phyloP scores from a whole-genome alignment of 768 basidiomycete genomes.

The Xanthoconium purpureum region DNA sequence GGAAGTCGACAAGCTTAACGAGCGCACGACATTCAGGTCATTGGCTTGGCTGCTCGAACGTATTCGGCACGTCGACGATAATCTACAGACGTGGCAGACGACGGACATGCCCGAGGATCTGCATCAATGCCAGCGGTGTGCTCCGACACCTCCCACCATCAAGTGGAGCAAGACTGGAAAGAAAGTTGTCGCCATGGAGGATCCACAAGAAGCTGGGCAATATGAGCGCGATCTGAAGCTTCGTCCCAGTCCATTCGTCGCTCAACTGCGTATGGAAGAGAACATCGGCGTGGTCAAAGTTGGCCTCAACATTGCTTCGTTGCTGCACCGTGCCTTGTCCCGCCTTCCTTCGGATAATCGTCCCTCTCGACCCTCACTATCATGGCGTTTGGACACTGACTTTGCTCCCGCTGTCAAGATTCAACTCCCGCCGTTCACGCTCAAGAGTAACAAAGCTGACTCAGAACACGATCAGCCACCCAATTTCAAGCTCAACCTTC shows the following conservation, averaged over 20 bases:
- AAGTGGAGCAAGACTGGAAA: conserved; percentile 67
- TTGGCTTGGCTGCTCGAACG: conserved; percentile 88
- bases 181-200: conserved; percentile 68
- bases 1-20: conserved; percentile 84
- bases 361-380: conserved; percentile 45
- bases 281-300: conserved; percentile 72
- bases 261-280: conserved; percentile 69
- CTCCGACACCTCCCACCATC: conserved; percentile 72
- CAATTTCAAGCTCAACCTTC: conserved; percentile 66
- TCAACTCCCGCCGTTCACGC: conserved; percentile 59
- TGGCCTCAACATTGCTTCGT: conserved; percentile 83
- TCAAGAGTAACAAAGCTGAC: conserved; percentile 76
- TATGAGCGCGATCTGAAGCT: conserved; percentile 87
- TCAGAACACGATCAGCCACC: conserved; percentile 72
- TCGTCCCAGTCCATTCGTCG: conserved; percentile 82
- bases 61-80: conserved; percentile 68
- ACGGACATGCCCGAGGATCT: conserved; percentile 45
- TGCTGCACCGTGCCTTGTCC: conserved; percentile 82
- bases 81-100: conserved; percentile 65
- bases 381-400: conserved; percentile 83
- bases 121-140: conserved; percentile 72
- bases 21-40: conserved; percentile 74
- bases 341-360: conserved; percentile 64
- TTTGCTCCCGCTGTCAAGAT: conserved; percentile 64
- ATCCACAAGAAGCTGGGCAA: conserved; percentile 80